Evolutionary conservation across 768 basidiomycete species (phyloP), one percentile per base, ranked within the genome.

Genomic region (Mycena rosella): DNA sequence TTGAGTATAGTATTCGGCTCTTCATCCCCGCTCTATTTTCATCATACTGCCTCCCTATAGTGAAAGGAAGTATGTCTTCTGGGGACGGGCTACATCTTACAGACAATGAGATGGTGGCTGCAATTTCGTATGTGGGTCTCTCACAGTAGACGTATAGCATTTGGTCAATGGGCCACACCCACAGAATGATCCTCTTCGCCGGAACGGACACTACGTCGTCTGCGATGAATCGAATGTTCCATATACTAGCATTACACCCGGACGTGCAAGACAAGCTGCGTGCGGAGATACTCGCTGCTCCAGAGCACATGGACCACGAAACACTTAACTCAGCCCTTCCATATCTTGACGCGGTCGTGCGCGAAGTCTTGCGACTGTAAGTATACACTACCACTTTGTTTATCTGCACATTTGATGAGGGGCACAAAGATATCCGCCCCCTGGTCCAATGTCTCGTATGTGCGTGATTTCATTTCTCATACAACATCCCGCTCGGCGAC

Each of bases 181-280:
- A 11, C 34, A 79, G 77, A 11, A 73, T 75, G n/a, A 59, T 80
- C 17, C 66, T 74, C 18, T 74, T 77, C 26, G 73, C 77, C 10
- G 79, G 68, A 7, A 73, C 71, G 9, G 78, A 79, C 36, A 80
- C 78, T 7, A 78, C 77, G 0, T 72, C 78, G 1, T 65, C 70
- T 10, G 77, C 76, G 0, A 47, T 80, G 17, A 56, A 65, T 14
- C 70, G 77, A 27, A 72, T 63, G 18, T 67, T 80, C n/a, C 70
- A 73, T 34, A 38, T 71, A 13, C 66, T 80, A 17, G 67, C 74
- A 4, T 55, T 62, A 0, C 62, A 76, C 44, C 76, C 71, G 0
- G 75, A 78, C 27, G 63, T 65, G 5, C 78, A 80, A 52, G 68
- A 73, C 18, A 70, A 57, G 32, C 65, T 79, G 3, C 65, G 77